Base-by-base conservation (phyloP, 345 rosid genomes). In the Anastatica hierochuntica region DNA sequence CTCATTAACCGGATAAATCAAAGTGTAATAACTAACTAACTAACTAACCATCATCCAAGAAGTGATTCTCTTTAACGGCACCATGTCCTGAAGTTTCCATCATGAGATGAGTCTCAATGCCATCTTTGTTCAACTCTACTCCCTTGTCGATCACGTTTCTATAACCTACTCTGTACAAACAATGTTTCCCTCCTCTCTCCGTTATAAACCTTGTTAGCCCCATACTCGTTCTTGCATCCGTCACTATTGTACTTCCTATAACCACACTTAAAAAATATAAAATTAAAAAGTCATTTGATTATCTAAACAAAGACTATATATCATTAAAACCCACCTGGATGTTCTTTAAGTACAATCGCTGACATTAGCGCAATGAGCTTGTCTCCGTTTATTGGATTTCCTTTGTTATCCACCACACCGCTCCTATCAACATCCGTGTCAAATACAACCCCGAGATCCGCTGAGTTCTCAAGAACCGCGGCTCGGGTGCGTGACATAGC, bases 71-170 rank as follows among this genome's bases (percentile, higher is more conserved):
- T 60, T 79, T 82, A 33, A 87, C 79, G 60, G 98, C 96, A 34
- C 98, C 98, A 59, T 87, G 98, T 4, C 96, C 96, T 2, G 98
- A 84, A 12, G 95, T 90, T 74, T 90, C 98, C 96, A 90, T 90
- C 96, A 84, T 84, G 27, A 90, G 84, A 73, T 87, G 92, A 15
- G 92, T 65, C 55, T 90, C 92, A 13, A 87, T 48, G 3, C 95
- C 95, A 6, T 90, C 87, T 63, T 62, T 43, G 29, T 90, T 82
- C 51, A 90, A 74, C 48, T 81, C 79, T 8, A 78, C 78, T n/a
- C 96, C 98, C 62, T 90, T 90, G 54, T 84, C 85, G 15, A 90
- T 90, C 43, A 90, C 96, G 57, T 87, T 90, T 64, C 98, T 70
- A 16, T 90, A 90, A 1, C 95, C 98, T 51, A 90, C 96, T 6